Base-by-base conservation (phyloP, 2,329 filamentous ascomycete species). In the Hypomyces perniciosus region DNA sequence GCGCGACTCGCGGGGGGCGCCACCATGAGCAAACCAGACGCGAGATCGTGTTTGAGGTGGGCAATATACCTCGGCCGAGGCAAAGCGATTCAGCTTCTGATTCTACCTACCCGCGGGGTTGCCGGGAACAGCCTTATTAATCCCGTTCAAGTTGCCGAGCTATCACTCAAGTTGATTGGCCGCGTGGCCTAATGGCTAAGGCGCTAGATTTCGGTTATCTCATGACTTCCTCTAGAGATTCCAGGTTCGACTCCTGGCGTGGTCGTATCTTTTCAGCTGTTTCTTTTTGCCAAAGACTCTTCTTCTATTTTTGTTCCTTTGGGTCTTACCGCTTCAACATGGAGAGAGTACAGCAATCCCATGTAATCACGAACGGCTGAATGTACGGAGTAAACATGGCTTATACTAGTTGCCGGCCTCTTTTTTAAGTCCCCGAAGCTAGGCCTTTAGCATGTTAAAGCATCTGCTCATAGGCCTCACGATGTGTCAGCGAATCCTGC, bases 181-280 rank as follows among this genome's bases (percentile, higher is more conserved):
- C 64, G 64, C 63, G 62, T 66, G 63, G 64, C 63, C 60, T 63
- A 66, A 66, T 66, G 64, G 64, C 50, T 65, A 66, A 63, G 61
- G 64, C 64, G 64, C 59, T 65, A 64, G 63, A 66, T 66, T 66
- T 66, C 64, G 64, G 64, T 61, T 46, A 8, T 27, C 27, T 26
- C 27, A 41, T 43, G 34, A 54, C 45, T 31, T 51, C 50, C 63
- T 65, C 63, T 64, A 65, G 60, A 65, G 62, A 64, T 65, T 65
- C 62, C 63, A 65, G 62, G 63, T 66, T 66, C 63, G 63, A 66
- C 57, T 65, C 63, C 63, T 66, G 63, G 61, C 62, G 62, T 63
- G 63, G 62, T 66, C 63, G 64, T 34, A 29, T 46, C 37, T 52
- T 50, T 44, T 45, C 40, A 31, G 9, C 34, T 35, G 44, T 44